phyloP scores from a whole-genome alignment of 345 rosid species.

The Gynandropsis gynandra region DNA sequence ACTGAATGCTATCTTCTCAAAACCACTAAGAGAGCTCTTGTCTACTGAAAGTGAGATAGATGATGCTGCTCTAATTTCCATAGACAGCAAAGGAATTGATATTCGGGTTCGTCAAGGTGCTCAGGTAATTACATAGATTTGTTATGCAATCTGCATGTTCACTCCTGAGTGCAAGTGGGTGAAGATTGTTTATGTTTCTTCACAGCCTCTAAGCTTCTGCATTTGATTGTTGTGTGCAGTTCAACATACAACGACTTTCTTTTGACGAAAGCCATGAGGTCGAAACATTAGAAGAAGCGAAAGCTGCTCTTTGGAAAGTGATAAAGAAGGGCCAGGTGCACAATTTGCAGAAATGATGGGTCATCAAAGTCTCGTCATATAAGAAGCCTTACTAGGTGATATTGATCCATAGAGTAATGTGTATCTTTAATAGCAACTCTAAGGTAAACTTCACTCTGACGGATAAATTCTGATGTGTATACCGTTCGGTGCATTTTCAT shows the following conservation, averaged over 20 bases:
- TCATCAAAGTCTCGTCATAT: background rate
- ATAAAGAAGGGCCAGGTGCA: slow-evolving; percentile 55
- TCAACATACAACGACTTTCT: slow-evolving; percentile 81
- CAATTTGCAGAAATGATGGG: slow-evolving; percentile 36
- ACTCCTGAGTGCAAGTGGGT: no score
- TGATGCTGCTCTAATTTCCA: slow-evolving; percentile 90
- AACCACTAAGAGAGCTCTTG: slow-evolving; percentile 64
- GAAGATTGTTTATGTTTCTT: background rate
- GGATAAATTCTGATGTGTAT: no score
- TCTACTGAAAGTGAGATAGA: slow-evolving; percentile 69
- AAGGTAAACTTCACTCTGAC: no score
- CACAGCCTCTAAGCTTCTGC: background rate
- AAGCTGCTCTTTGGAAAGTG: slow-evolving; percentile 68
- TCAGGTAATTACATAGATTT: slow-evolving; percentile 43
- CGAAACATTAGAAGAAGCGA: slow-evolving; percentile 86
- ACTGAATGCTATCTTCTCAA: slow-evolving; percentile 74
- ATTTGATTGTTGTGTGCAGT: slow-evolving; percentile 33
- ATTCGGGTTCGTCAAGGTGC: slow-evolving; percentile 94
- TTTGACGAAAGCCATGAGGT: slow-evolving; percentile 63
- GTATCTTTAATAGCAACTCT: no score
- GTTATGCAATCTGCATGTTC: background rate
- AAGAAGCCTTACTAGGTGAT: background rate
- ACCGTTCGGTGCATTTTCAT: no score
- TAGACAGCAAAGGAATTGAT: slow-evolving; percentile 93
- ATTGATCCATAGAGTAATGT: no score